Evolutionary conservation across 805 yeast genomes (phyloP), one percentile per base, ranked within the genome.

Genomic region (Saccharomyces mikatae): DNA sequence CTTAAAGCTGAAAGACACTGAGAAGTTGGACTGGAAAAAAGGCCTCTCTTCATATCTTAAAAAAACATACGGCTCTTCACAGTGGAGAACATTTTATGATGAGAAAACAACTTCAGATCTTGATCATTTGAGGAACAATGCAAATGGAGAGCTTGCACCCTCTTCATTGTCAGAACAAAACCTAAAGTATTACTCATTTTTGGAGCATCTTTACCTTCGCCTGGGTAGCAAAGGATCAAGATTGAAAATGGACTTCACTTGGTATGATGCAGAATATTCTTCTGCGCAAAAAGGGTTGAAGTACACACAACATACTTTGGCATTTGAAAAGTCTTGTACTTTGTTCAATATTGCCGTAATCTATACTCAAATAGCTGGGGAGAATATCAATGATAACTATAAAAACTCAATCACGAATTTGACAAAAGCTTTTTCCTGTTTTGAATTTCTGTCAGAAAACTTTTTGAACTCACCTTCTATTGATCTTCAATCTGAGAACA

Each of bases 251-350:
- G 77, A 79, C 53, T 92, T 91, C 67, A 76, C 81, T 0, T 92
- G 98, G 98, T 71, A 72, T 59, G 96, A 91, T 65, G 85, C 94
- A 4, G 87, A 83, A 63, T 72, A 75, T 51, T 72, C 73, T 6
- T 60, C 73, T 0, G 56, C 71, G 0, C 52, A 52, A 13, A 57
- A 51, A 24, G 55, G 56, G 2, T 70, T 74, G 1, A 71, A 76
- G 13, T 78, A 78, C 56, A 75, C 86, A n/a, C 97, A 91, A 66
- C 80, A 80, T 62, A 85, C 96, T 0, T 63, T 88, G 47, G 89
- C 96, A 0, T 90, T 88, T 65, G 99, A 92, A 64, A 92, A 92
- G 71, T 96, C 97, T 0, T 80, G 87, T 27, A 73, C 86, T 2
- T 74, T 94, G 52, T 92, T 84, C 76, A 91, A 91, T 64, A 71